These are phyloP conservation scores for Phaeotremella fagi DNA, from an alignment of 768 basidiomycete genomes.

Conservation along the genomic window DNA sequence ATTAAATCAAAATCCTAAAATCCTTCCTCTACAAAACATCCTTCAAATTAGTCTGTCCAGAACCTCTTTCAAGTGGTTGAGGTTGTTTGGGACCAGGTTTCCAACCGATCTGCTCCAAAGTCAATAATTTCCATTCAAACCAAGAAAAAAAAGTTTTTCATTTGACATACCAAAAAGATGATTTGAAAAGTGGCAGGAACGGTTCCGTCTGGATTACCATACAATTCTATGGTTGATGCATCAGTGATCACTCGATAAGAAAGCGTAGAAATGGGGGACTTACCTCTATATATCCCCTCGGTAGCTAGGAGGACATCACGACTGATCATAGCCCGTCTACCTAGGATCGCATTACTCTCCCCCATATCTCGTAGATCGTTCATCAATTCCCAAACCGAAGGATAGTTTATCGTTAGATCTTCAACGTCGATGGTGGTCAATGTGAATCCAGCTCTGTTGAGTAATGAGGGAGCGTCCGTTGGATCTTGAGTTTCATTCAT, in stretches of 20 bases:
- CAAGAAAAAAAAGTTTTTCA: background rate
- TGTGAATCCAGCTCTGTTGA: slow-evolving; percentile 87
- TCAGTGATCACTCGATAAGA: background rate
- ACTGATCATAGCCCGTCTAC: slow-evolving; percentile 66
- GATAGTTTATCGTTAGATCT: slow-evolving; percentile 84
- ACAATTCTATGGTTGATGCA: slow-evolving; percentile 72
- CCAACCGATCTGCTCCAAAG: slow-evolving; percentile 66
- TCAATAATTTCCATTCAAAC: background rate
- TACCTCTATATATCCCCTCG: slow-evolving; percentile 88
- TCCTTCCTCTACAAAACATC: slow-evolving; percentile 54
- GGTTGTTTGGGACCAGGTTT: slow-evolving; percentile 67
- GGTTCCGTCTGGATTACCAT: slow-evolving; percentile 75
- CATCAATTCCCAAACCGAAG: slow-evolving; percentile 92
- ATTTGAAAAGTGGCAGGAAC: slow-evolving; percentile 95
- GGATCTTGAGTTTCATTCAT: slow-evolving; percentile 58
- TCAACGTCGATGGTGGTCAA: slow-evolving; percentile 92
- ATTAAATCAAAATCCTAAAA: too few species aligned
- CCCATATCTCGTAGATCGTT: slow-evolving; percentile 96
- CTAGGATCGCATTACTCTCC: slow-evolving; percentile 84
- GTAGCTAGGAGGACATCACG: slow-evolving; percentile 87
- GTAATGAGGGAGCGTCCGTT: slow-evolving; percentile 84
- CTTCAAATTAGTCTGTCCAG: slow-evolving; percentile 60
- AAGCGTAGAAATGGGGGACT: slow-evolving; percentile 5
- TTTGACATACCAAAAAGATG: slow-evolving; percentile 72
- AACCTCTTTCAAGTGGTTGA: slow-evolving; percentile 62